phyloP scores from a whole-genome alignment of 2,329 filamentous ascomycete species.

The Epichloe baconii region DNA sequence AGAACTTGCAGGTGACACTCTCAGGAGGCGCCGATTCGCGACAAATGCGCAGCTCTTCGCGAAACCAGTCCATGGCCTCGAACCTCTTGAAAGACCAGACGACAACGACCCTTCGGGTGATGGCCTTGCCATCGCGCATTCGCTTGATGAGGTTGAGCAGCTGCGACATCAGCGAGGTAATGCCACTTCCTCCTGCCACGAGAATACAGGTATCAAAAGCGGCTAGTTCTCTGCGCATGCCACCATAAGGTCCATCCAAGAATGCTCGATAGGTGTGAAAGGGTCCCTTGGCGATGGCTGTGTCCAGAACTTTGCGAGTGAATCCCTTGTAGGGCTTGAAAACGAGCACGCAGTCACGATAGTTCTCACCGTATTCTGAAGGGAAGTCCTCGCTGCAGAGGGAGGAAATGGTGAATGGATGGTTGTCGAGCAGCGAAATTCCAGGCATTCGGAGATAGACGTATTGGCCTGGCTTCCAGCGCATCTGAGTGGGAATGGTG shows the following conservation, averaged over 20 bases:
- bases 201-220: constrained; percentile 90
- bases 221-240: constrained; percentile 79
- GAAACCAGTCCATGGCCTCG: constrained; percentile 96
- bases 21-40: constrained; percentile 79
- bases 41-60: constrained; percentile 85
- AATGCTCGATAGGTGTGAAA: constrained; percentile 89
- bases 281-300: constrained; percentile 70
- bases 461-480: constrained; percentile 88
- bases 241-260: constrained; percentile 87
- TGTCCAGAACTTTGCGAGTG: constrained; percentile 72
- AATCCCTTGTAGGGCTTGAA: constrained; percentile 90
- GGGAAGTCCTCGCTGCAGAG: constrained; percentile 88
- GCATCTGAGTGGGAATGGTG: constrained; percentile 84
- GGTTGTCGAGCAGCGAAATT: constrained; percentile 81
- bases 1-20: constrained; percentile 87
- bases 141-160: constrained; percentile 88
- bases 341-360: constrained; percentile 78
- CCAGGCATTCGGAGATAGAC: constrained; percentile 91
- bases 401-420: constrained; percentile 90
- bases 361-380: constrained; percentile 78
- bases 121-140: constrained; percentile 88
- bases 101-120: constrained; percentile 79
- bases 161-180: constrained; percentile 86
- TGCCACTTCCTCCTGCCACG: constrained; percentile 86
- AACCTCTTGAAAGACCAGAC: constrained; percentile 89